Conservation (phyloP, 2,329 filamentous ascomycete species). For the Teratosphaeriaceae sp. region DNA sequence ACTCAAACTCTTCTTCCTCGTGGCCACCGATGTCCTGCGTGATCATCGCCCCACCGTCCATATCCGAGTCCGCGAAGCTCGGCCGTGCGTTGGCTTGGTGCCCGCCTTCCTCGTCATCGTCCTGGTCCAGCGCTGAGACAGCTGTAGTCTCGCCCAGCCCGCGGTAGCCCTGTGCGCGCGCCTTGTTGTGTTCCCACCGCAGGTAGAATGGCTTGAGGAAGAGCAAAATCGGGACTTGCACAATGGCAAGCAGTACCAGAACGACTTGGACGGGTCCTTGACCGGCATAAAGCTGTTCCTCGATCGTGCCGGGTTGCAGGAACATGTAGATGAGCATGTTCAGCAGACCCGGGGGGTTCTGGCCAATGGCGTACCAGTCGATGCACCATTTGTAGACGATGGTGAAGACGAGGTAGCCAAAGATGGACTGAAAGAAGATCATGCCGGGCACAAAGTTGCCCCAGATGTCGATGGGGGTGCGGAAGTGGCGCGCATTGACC, state of each 20-base stretch:
- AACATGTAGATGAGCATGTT: constrained; percentile 99
- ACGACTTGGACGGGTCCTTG: constrained; percentile 71
- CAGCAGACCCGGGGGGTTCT: constrained; percentile 74
- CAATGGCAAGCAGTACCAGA: constrained; percentile 72
- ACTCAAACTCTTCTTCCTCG: constrained; percentile 95
- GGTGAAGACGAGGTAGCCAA: constrained; percentile 88
- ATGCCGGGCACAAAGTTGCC: constrained; percentile 96
- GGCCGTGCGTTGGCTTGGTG: constrained; percentile 53
- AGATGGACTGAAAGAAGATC: constrained; percentile 99
- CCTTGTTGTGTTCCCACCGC: constrained; percentile 85
- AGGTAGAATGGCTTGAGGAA: constrained; percentile 96
- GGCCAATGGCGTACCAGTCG: constrained; percentile 66
- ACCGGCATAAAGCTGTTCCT: constrained; percentile 67
- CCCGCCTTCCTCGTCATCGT: constrained; percentile 67
- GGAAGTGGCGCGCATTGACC: constrained; percentile 92
- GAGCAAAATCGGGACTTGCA: constrained; percentile 83
- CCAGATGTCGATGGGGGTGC: constrained; percentile 90
- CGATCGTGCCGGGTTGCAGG: constrained; percentile 70
- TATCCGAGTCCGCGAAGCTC: constrained; percentile 63
- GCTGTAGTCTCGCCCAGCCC: constrained; percentile 84
- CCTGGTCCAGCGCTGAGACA: constrained; percentile 84
- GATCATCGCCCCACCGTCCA: constrained; percentile 80
- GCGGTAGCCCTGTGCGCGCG: constrained; percentile 81
- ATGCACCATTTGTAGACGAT: constrained; percentile 97
- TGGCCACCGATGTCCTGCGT: constrained; percentile 70